Evolutionary conservation across 2,329 filamentous ascomycete genomes (phyloP), one percentile per base, ranked within the genome.

Genomic region (Paraphaeosphaeria sporulosa): DNA sequence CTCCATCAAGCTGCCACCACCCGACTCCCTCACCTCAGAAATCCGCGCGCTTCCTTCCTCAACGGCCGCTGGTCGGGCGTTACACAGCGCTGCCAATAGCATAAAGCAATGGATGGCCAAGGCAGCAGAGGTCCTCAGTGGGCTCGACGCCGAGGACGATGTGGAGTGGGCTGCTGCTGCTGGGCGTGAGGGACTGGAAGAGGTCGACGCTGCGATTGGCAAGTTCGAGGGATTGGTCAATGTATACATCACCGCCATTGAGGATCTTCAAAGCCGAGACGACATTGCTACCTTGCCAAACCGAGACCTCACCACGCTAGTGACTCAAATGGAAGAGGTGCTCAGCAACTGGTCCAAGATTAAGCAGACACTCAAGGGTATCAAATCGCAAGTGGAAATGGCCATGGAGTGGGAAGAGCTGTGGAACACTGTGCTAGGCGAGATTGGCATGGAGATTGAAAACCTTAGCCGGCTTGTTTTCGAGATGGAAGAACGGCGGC

Each of bases 381-480:
- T 97, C 58, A 96, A 96, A 75, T 87, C 87, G 50, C 94, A 98
- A 73, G 94, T 99, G 19, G 95, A 98, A 78, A 89, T 97, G 60
- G 95, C 95, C 49, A 96, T 98, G 93, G 95, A 99, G 74, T 99
- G 94, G 94, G 94, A 97, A 77, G 94, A 98, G 79, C 84, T 99
- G 38, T 98, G 95, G 94, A 93, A 93, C 69, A 92, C 87, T 64
- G 94, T 98, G 3, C 83, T 99, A 2, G 94, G 94, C 47, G 94
- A 98, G 75, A 97, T 98, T 62, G 92, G 94, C 55, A 88, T 90
- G 63, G 95, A 99, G 79, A 89, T 93, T 73, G 91, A 95, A 65
- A 89, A 90, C 47, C 83, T 96, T 17, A 88, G 87, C 71, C 86
- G 91, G 42, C 81, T 97, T 50, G 92, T 98, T 32, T 98, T 98